Percentiles rank a stretch among this genome's conserved stretches.
phyloP scores from a whole-genome alignment of 1,139 yeast species.

The Saccharomyces hybrid region DNA sequence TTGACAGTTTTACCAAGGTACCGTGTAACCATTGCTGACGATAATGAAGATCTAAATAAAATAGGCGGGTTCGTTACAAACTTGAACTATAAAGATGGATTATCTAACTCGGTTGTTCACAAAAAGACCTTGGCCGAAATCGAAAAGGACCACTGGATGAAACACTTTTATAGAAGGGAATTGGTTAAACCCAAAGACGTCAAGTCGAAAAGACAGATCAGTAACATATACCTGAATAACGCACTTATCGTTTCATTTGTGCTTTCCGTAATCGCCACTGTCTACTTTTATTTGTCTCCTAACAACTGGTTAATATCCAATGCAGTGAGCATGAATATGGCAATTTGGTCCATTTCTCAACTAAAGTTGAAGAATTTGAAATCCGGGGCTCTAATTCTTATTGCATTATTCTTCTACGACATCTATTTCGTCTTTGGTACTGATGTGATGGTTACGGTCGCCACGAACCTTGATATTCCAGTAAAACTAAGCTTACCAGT shows the following conservation, averaged over 20 bases:
- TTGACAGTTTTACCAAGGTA: conserved; percentile 14
- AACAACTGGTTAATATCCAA: conserved; percentile 19
- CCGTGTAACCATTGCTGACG: conserved; percentile 20
- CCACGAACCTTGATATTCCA: conserved; percentile 49
- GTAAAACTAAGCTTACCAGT: conserved; percentile 21
- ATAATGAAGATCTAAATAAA: conserved; percentile 13
- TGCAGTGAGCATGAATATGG: conserved; percentile 16
- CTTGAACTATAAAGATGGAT: conserved; percentile 14
- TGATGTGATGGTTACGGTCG: conserved; percentile 56
- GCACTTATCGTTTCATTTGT: conserved; percentile 9
- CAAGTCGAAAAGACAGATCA: conserved; percentile 41
- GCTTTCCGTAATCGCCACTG: conserved; percentile 6
- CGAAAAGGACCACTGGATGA: conserved; percentile 8
- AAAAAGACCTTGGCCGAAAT: conserved; percentile 12
- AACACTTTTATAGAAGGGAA: conserved; percentile 14
- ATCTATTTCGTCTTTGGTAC: conserved; percentile 60
- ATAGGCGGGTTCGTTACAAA: conserved; percentile 14
- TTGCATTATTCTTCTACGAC: conserved; percentile 52
- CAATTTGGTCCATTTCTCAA: conserved; percentile 19
- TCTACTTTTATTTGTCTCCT: conserved; percentile 7
- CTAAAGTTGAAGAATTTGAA: conserved; percentile 37
- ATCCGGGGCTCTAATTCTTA: conserved; percentile 40
- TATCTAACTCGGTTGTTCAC: conserved; percentile 10
- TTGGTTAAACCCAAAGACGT: conserved; percentile 42
- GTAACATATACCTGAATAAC: conserved; percentile 26